Conservation (phyloP, 1,139 yeast genomes). For the Casaregolazyma suthepensis region DNA sequence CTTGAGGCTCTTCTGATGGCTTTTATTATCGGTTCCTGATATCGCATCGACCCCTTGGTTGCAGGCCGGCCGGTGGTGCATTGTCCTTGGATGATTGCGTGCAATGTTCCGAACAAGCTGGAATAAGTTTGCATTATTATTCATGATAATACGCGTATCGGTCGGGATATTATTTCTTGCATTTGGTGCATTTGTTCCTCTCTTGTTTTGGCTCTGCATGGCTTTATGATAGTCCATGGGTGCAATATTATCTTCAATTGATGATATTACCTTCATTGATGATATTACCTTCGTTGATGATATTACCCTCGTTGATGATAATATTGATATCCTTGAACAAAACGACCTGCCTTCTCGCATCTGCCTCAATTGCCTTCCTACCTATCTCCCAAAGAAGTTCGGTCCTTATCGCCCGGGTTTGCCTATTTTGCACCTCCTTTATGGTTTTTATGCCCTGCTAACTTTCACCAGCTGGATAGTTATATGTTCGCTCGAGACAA, state of each 20-base stretch:
- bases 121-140: not conserved
- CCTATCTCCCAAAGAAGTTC: no score
- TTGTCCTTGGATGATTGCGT: not conserved
- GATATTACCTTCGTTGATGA: no score
- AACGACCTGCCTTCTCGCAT: no score
- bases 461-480: conserved; percentile 4
- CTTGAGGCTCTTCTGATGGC: not conserved
- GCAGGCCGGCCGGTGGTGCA: not conserved
- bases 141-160: not conserved
- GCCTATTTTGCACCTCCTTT: not conserved
- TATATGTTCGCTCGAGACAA: conserved; percentile 8
- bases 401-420: not conserved
- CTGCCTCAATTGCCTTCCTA: no score
- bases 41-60: not conserved
- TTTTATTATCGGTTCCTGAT: not conserved
- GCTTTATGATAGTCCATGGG: not conserved
- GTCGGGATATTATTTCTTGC: not conserved
- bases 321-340: no score
- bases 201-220: not conserved
- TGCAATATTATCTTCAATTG: not conserved
- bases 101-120: not conserved
- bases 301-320: no score
- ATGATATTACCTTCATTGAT: no score
- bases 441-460: not conserved
- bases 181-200: not conserved